phyloP scores from a whole-genome alignment of 2,329 filamentous ascomycete species.

The Clarireedia sp. region DNA sequence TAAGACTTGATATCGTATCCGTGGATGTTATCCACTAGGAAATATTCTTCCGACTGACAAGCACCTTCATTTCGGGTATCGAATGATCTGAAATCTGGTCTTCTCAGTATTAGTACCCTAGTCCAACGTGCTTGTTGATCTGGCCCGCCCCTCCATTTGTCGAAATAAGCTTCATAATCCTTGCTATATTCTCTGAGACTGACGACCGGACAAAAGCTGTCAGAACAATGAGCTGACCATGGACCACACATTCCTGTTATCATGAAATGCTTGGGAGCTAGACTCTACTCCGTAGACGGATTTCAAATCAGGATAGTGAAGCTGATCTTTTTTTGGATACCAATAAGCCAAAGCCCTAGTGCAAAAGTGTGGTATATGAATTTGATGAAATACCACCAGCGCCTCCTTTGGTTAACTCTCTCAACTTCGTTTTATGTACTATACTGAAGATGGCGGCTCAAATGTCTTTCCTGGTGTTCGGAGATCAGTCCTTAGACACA shows the following conservation, averaged over 20 bases:
- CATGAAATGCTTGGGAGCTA: slow-evolving; percentile 6
- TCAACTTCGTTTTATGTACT: slow-evolving; percentile 5
- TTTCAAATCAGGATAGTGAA: slow-evolving; percentile 6
- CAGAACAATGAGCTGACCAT: slow-evolving; percentile 7
- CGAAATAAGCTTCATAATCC: slow-evolving; percentile 7
- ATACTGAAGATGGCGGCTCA: slow-evolving; percentile 22
- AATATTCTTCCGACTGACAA: background rate
- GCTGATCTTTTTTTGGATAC: slow-evolving; percentile 1
- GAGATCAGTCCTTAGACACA: slow-evolving; percentile 64
- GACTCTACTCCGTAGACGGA: slow-evolving; percentile 9
- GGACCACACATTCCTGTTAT: slow-evolving; percentile 3
- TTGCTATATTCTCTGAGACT: slow-evolving; percentile 7
- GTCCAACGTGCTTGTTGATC: background rate
- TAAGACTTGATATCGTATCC: slow-evolving; percentile 8
- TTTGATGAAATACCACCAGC: slow-evolving; percentile 7
- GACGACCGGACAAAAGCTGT: slow-evolving; percentile 10
- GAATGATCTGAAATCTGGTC: slow-evolving; percentile 2
- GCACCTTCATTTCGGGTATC: slow-evolving; percentile 4
- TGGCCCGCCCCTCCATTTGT: slow-evolving; percentile 3
- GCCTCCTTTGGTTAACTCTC: background rate
- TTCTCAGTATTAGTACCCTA: background rate
- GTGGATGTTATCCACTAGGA: slow-evolving; percentile 1
- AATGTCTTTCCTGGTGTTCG: slow-evolving; percentile 55
- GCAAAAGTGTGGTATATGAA: slow-evolving; percentile 1
- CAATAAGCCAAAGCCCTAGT: background rate